phyloP scores from a whole-genome alignment of 805 yeast genomes.

The Saturnispora halmiae region DNA sequence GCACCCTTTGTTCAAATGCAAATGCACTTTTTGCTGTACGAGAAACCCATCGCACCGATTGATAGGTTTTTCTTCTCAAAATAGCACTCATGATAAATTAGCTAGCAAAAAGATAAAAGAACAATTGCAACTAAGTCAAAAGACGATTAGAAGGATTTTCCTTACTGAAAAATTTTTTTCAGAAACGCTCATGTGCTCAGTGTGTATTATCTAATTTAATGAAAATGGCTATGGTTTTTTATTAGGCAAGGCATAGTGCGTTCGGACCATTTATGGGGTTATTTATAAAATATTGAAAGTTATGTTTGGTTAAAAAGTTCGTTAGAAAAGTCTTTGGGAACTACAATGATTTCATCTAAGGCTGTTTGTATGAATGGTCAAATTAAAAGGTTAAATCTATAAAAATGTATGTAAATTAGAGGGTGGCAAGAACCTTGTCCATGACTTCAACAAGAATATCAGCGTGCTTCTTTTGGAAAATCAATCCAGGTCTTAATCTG shows the following conservation, averaged over 20 bases:
- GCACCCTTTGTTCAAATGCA: conserved; percentile 13
- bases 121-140: neutral
- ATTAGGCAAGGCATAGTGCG: too few relatives aligned
- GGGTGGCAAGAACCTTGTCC: conserved; percentile 28
- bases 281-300: too few relatives aligned
- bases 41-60: conserved; percentile 7
- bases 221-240: too few relatives aligned
- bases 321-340: too few relatives aligned
- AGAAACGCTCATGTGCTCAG: conserved; percentile 1
- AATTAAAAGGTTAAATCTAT: neutral
- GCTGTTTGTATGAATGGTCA: too few relatives aligned
- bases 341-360: too few relatives aligned
- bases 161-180: conserved; percentile 4
- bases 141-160: conserved; percentile 1
- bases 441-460: conserved; percentile 47
- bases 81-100: conserved; percentile 7
- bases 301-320: too few relatives aligned
- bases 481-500: conserved; percentile 72
- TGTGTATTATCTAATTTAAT: too few relatives aligned
- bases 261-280: too few relatives aligned
- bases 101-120: conserved; percentile 1
- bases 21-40: conserved; percentile 9
- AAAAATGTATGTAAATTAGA: conserved; percentile 13
- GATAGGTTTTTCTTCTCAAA: neutral
- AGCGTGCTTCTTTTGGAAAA: conserved; percentile 74